Evolutionary conservation across 495 filamentous ascomycete genomes (phyloP).

Genomic region (Cryomyces minteri): DNA sequence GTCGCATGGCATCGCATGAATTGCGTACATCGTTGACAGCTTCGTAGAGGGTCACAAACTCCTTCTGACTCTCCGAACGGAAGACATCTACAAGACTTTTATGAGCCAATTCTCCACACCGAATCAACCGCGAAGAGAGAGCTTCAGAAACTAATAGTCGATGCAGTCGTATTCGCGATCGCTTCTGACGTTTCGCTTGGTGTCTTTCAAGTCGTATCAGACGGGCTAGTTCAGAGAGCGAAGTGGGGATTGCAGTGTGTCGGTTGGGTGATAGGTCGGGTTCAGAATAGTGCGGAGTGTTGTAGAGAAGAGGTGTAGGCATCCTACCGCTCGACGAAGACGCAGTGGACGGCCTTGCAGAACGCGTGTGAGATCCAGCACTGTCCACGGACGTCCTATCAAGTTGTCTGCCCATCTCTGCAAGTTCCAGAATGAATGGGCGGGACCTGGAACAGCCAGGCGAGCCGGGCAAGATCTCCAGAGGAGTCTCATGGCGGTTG

Average conservation of each 20-base stretch:
- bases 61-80: slow-evolving; percentile 74
- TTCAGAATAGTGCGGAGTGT: slow-evolving; percentile 21
- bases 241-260: slow-evolving; percentile 31
- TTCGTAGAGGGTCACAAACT: slow-evolving; percentile 74
- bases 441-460: no score
- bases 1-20: slow-evolving; percentile 55
- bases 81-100: slow-evolving; percentile 75
- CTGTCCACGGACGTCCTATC: no score
- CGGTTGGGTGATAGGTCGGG: slow-evolving; percentile 18
- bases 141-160: slow-evolving; percentile 41
- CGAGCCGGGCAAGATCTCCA: no score
- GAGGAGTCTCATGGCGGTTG: no score
- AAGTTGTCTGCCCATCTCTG: no score
- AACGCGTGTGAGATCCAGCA: no score
- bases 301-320: slow-evolving; percentile 11
- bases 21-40: slow-evolving; percentile 75
- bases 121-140: slow-evolving; percentile 59
- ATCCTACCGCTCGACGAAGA: no score
- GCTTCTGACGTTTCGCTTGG: slow-evolving; percentile 51
- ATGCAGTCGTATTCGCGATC: slow-evolving; percentile 47
- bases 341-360: no score
- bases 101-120: slow-evolving; percentile 60
- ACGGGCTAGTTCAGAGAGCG: slow-evolving; percentile 52
- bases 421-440: no score
- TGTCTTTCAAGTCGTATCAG: slow-evolving; percentile 51